Evolutionary conservation across 129 eudicot species (phyloP).

Genomic region (Flaveria sonorensis): DNA sequence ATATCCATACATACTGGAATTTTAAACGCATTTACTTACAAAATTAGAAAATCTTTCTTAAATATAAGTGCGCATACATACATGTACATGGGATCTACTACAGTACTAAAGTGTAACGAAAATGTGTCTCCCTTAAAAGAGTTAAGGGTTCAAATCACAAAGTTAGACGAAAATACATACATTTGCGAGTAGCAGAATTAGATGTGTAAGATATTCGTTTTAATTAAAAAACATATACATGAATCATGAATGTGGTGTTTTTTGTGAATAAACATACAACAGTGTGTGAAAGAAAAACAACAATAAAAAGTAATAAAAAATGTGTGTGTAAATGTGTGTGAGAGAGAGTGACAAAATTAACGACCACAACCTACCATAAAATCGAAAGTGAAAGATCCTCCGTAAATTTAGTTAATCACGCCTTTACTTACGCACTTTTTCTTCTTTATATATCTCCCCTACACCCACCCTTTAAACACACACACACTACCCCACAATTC

Average conservation of each 20-base stretch:
- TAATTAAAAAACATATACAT: not conserved
- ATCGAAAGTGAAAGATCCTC: conserved; percentile 24
- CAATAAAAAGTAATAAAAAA: too few relatives aligned
- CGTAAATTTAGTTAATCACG: conserved; percentile 44
- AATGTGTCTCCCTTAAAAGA: too few relatives aligned
- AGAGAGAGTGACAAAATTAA: conserved; percentile 7
- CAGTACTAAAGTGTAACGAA: too few relatives aligned
- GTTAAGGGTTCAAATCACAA: too few relatives aligned
- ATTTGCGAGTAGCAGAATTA: too few relatives aligned
- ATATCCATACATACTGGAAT: not conserved
- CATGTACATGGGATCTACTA: too few relatives aligned
- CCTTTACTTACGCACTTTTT: conserved; percentile 35
- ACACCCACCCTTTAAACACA: not conserved
- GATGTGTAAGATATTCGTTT: too few relatives aligned
- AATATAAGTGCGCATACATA: too few relatives aligned
- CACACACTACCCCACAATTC: conserved; percentile 8
- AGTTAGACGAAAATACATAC: too few relatives aligned
- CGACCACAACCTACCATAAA: conserved; percentile 44
- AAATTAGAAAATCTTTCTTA: not conserved
- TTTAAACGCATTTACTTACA: not conserved
- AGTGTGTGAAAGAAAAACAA: not conserved
- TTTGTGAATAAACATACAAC: not conserved
- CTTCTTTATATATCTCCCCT: conserved; percentile 29
- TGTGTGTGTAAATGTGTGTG: not conserved
- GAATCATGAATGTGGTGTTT: not conserved